Evolutionary conservation across 225 moss, liverwort and hornwort genomes (phyloP), one percentile per base, ranked within the genome.

Genomic region (Sphagnum tenellum): DNA sequence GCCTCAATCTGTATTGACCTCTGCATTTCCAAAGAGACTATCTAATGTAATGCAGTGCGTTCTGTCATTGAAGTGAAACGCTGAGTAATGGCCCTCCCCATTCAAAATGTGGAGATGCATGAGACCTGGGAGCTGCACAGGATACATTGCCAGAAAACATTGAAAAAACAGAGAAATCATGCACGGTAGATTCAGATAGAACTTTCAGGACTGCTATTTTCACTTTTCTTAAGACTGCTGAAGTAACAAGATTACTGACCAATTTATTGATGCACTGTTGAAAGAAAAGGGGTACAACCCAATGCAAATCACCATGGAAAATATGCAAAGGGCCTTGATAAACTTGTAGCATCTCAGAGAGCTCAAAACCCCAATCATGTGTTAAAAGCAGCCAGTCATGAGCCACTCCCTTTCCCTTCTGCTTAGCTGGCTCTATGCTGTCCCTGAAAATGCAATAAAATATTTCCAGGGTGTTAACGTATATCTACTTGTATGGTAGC

Each of bases 311-410:
- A 11, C 81, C 86, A 73, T 82, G 80, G 67, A 75, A 86, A 55
- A 84, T 84, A 63, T 89, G 89, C 64, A 76, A 77, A 61, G 79
- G 76, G 12, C 81, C 74, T 48, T 66, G 56, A 60, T 78, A 84
- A 46, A 66, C 75, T 9, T 11, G 53, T 8, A 64, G 61, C 10
- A 81, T 61, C 48, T 79, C 79, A 53, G 68, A 67, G 13, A 74
- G 75, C 61, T 79, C 77, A 62, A 86, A 84, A 14, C 77, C 79
- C 76, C 78, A 84, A 55, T 86, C 60, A 45, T 67, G 54, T 48
- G 64, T 74, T 4, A 77, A 56, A 13, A 84, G 62, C 44, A 67
- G 75, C 62, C 79, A 59, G 67, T 81, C 86, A 63, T 81, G 75
- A 44, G 78, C 77, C 56, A 89, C 50, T 64, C 83, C 79, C 59